A percentile compares a stretch with the other conserved stretches of the same genome.
Conservation (phyloP, 1,284 basidiomycete species). For the Sanguinoderma infundibulare region DNA sequence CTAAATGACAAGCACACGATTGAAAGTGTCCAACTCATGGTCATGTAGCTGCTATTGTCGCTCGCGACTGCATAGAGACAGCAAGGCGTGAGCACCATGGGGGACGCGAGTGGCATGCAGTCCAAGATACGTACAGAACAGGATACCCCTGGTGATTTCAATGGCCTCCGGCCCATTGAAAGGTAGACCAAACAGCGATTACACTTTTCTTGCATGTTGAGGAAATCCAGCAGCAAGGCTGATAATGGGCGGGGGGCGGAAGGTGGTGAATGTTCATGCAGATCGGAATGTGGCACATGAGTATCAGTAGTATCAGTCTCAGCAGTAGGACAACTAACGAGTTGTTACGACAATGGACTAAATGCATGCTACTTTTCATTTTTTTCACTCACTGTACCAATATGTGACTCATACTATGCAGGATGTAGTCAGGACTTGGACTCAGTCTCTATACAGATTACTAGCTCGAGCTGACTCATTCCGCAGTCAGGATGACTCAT, state of each 20-base stretch:
- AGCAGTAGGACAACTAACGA: conserved; percentile 52
- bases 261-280: neutral
- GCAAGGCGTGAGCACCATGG: neutral
- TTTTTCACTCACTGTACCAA: too few relatives aligned
- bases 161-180: conserved; percentile 97
- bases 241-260: neutral
- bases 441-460: too few relatives aligned
- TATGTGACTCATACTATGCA: too few relatives aligned
- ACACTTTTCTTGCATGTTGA: conserved; percentile 96
- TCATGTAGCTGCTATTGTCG: conserved; percentile 86
- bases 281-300: neutral
- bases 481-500: too few relatives aligned
- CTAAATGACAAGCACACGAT: neutral
- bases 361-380: too few relatives aligned
- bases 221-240: conserved; percentile 97
- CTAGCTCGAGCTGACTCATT: too few relatives aligned
- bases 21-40: conserved; percentile 49
- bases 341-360: too few relatives aligned
- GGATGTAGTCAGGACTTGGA: too few relatives aligned
- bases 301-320: neutral
- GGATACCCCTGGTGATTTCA: conserved; percentile 89
- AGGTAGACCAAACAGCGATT: conserved; percentile 90
- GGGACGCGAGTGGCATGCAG: neutral
- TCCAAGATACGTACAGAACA: conserved; percentile 75
- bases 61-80: conserved; percentile 63